A percentile compares a stretch with the other conserved stretches of the same genome.
phyloP scores from a whole-genome alignment of 352 stramenopile species.

The Elongisporangium prolatum region DNA sequence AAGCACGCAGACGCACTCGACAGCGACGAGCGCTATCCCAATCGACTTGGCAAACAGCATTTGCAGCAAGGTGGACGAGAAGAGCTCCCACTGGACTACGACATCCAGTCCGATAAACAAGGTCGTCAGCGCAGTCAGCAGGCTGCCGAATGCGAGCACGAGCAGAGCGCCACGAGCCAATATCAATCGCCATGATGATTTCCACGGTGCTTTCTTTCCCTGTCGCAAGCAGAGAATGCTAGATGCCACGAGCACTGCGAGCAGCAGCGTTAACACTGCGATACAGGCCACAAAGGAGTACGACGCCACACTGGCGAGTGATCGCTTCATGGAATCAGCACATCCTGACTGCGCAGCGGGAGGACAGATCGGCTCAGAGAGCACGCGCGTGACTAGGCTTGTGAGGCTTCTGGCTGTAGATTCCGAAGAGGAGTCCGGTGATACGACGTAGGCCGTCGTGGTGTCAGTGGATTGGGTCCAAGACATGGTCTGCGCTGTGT shows the following conservation, averaged over 20 bases:
- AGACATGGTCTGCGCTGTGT: constrained; percentile 20
- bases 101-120: constrained; percentile 39
- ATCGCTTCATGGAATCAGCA: constrained; percentile 23
- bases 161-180: constrained; percentile 9
- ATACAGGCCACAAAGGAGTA: constrained; percentile 9
- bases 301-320: constrained; percentile 17
- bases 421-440: not conserved
- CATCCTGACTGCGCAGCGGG: constrained; percentile 16
- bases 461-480: constrained; percentile 22
- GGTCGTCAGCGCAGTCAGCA: constrained; percentile 23
- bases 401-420: constrained; percentile 4
- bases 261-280: constrained; percentile 10
- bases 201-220: constrained; percentile 14
- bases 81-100: constrained; percentile 23
- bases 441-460: constrained; percentile 14
- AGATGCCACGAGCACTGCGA: constrained; percentile 14
- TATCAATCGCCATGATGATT: constrained; percentile 8
- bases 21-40: constrained; percentile 26
- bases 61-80: constrained; percentile 45
- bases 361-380: constrained; percentile 13
- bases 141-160: constrained; percentile 6
- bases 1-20: constrained; percentile 17
- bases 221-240: constrained; percentile 22
- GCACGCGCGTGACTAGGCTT: constrained; percentile 1
- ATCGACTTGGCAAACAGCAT: constrained; percentile 37